Conservation (phyloP, 2,329 filamentous ascomycete genomes). For the Colletotrichum higginsianum region DNA sequence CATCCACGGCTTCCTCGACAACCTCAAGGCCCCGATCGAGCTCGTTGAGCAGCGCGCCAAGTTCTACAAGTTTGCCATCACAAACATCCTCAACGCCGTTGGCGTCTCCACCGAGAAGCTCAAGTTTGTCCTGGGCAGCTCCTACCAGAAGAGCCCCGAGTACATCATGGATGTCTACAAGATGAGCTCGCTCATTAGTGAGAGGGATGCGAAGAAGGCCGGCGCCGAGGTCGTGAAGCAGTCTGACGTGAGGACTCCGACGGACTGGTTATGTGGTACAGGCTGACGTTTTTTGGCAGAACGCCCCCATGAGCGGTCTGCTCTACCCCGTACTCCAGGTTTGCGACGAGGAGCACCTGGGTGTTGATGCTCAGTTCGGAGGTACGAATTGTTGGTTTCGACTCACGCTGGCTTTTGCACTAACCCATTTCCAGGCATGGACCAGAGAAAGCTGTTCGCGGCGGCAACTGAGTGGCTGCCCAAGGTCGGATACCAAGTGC, state of each 20-base stretch:
- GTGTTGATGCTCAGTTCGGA: slow-evolving; percentile 90
- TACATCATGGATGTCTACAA: slow-evolving; percentile 93
- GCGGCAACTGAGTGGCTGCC: slow-evolving; percentile 89
- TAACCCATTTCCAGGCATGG: slow-evolving; percentile 60
- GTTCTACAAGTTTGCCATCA: slow-evolving; percentile 87
- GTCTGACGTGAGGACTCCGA: slow-evolving; percentile 60
- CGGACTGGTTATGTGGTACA: not conserved
- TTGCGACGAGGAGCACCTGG: slow-evolving; percentile 90
- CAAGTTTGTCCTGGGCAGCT: slow-evolving; percentile 86
- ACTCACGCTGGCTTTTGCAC: not conserved
- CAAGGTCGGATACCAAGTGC: slow-evolving; percentile 84
- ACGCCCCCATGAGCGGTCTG: slow-evolving; percentile 78
- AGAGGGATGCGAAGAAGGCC: slow-evolving; percentile 89
- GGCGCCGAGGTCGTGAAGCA: slow-evolving; percentile 97
- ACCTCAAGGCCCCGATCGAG: slow-evolving; percentile 89
- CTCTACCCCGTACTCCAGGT: slow-evolving; percentile 92
- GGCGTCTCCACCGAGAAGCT: slow-evolving; percentile 85
- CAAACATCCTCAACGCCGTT: slow-evolving; percentile 80
- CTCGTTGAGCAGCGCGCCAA: slow-evolving; percentile 85
- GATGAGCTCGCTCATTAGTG: slow-evolving; percentile 77
- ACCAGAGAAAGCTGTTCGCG: slow-evolving; percentile 92
- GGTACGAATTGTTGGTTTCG: slow-evolving; percentile 57
- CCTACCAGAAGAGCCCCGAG: slow-evolving; percentile 80
- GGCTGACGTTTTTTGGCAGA: slow-evolving; percentile 29
- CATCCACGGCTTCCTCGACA: slow-evolving; percentile 84